phyloP scores from a whole-genome alignment of 352 stramenopile species.

The Phytophthora chlamydospora region DNA sequence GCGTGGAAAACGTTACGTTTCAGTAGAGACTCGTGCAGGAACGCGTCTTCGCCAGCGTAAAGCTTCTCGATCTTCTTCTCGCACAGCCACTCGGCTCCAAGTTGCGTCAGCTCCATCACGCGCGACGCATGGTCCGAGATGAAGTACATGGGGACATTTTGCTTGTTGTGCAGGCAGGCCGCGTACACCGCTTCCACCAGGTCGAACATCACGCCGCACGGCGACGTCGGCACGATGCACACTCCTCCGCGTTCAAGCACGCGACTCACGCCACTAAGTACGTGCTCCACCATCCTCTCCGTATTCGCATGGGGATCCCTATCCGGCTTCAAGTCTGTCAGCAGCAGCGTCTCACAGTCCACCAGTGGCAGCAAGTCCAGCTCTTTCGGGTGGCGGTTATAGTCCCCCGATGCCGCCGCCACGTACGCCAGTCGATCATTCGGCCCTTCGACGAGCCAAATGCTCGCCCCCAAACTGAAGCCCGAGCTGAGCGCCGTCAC shows the following conservation, averaged over 20 bases:
- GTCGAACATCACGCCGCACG: constrained; percentile 78
- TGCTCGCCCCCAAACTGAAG: constrained; percentile 67
- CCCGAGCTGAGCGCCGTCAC: constrained; percentile 81
- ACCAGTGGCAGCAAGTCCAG: constrained; percentile 77
- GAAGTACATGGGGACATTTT: constrained; percentile 68
- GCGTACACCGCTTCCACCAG: constrained; percentile 77
- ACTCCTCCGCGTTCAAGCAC: constrained; percentile 73
- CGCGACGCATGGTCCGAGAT: constrained; percentile 59
- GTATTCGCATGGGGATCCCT: constrained; percentile 75
- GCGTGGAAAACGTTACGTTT: constrained; percentile 62
- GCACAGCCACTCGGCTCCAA: constrained; percentile 81
- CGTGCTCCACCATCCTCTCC: constrained; percentile 71
- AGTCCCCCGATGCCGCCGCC: constrained; percentile 72
- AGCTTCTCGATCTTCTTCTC: constrained; percentile 86
- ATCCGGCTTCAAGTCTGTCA: constrained; percentile 80
- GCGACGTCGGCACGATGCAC: constrained; percentile 66
- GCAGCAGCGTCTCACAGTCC: constrained; percentile 78
- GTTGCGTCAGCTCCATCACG: constrained; percentile 58
- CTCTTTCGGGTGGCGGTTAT: constrained; percentile 87
- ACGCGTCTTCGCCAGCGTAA: constrained; percentile 73
- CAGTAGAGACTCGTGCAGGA: constrained; percentile 62
- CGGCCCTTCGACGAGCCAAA: constrained; percentile 76
- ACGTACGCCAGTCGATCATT: constrained; percentile 81
- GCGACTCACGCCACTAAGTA: constrained; percentile 59
- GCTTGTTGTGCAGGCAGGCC: constrained; percentile 50